Evolutionary conservation across 176 grass and related monocot species (phyloP).

Genomic region (Aechmea fasciata): DNA sequence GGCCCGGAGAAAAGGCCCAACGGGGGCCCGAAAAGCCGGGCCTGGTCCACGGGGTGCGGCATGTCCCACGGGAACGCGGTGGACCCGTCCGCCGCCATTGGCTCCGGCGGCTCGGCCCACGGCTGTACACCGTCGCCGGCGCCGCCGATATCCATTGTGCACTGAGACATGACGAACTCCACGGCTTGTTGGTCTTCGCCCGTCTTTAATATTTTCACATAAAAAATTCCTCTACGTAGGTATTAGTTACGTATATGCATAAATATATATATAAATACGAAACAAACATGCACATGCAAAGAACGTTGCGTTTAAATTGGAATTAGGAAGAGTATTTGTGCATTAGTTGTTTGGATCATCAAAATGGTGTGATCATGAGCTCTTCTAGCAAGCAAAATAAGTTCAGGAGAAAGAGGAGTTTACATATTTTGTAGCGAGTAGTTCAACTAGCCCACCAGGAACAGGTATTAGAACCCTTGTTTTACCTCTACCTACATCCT

Average conservation of each 20-base stretch:
- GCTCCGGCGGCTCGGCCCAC: conserved; percentile 19
- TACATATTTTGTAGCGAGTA: conserved; percentile 59
- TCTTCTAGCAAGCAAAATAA: neutral
- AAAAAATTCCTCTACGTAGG: neutral
- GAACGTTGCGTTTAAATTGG: conserved; percentile 28
- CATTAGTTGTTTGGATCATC: conserved; percentile 31
- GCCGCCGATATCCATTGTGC: conserved; percentile 23
- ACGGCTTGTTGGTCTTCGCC: conserved; percentile 68
- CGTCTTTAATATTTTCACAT: conserved; percentile 28
- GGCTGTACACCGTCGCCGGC: neutral
- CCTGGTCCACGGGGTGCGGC: conserved; percentile 14
- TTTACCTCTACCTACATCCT: conserved; percentile 31
- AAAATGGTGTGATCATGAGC: conserved; percentile 24
- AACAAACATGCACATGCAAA: conserved; percentile 12
- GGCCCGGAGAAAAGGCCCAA: conserved; percentile 4
- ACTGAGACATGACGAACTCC: conserved; percentile 66
- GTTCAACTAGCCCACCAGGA: conserved; percentile 72
- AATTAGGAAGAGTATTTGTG: conserved; percentile 17
- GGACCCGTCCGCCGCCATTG: conserved; percentile 9
- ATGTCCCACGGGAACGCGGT: conserved; percentile 45
- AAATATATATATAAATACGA: conserved; percentile 17
- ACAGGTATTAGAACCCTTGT: conserved; percentile 57
- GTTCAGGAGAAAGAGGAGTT: conserved; percentile 1
- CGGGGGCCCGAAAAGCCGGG: conserved; percentile 26
- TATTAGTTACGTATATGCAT: neutral